Evolutionary conservation across 2,329 filamentous ascomycete genomes (phyloP).

Genomic region (Fonsecaea nubica): DNA sequence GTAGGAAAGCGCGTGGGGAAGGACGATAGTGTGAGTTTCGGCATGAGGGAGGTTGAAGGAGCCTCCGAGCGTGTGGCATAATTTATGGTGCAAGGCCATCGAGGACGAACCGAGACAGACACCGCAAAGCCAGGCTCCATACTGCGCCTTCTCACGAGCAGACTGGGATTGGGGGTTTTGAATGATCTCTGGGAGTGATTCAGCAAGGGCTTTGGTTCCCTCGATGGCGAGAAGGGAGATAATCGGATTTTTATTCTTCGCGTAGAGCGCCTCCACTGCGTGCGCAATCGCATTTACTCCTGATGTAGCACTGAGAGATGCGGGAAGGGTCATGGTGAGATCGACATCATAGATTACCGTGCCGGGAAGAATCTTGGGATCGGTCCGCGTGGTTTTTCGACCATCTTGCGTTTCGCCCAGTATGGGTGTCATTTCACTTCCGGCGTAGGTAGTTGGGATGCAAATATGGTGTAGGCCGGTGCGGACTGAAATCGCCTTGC

Average conservation of each 20-base stretch:
- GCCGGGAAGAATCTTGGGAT: slow-evolving; percentile 65
- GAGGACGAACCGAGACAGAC: slow-evolving; percentile 64
- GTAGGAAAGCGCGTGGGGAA: slow-evolving; percentile 69
- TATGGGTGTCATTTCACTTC: slow-evolving; percentile 70
- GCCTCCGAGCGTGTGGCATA: slow-evolving; percentile 70
- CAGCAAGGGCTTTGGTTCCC: slow-evolving; percentile 61
- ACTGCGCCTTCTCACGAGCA: slow-evolving; percentile 62
- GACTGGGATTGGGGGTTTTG: slow-evolving; percentile 50
- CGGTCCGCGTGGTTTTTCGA: slow-evolving; percentile 62
- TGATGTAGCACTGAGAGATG: slow-evolving; percentile 61
- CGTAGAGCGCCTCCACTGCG: slow-evolving; percentile 69
- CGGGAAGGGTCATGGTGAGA: slow-evolving; percentile 65
- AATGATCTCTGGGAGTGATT: slow-evolving; percentile 61
- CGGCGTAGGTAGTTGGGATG: slow-evolving; percentile 68
- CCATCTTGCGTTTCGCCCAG: slow-evolving; percentile 67
- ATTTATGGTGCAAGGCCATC: slow-evolving; percentile 72
- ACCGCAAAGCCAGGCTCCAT: slow-evolving; percentile 71
- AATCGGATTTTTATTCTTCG: slow-evolving; percentile 66
- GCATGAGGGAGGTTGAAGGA: slow-evolving; percentile 69
- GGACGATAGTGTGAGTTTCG: slow-evolving; percentile 68
- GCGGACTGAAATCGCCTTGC: slow-evolving; percentile 62
- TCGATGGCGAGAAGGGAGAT: slow-evolving; percentile 65
- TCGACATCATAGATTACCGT: slow-evolving; percentile 71
- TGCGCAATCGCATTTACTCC: slow-evolving; percentile 72
- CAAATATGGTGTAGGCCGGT: slow-evolving; percentile 64